Evolutionary conservation across 441 rosid species (phyloP).

Genomic region (Syzygium syzygioides): DNA sequence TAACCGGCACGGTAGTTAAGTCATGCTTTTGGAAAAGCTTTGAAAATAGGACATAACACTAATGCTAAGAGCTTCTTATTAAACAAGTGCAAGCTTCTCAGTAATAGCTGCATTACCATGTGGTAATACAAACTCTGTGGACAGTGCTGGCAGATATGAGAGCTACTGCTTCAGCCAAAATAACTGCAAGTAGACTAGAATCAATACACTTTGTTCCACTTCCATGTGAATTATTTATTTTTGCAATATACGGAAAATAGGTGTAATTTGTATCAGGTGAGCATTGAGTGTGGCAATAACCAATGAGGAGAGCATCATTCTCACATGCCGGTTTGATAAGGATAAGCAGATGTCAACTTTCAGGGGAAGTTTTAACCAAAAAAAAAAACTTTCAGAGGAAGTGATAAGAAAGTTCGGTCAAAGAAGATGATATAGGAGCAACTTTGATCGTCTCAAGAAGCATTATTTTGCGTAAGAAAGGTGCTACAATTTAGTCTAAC

Average conservation of each 20-base stretch:
- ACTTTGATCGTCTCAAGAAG: not conserved
- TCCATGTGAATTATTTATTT: not conserved
- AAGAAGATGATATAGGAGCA: not conserved
- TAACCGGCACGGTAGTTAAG: not conserved
- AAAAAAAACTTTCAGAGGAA: not conserved
- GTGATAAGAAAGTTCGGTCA: not conserved
- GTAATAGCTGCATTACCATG: conserved; percentile 47
- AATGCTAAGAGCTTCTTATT: not conserved
- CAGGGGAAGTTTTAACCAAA: not conserved
- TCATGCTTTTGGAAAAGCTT: not conserved
- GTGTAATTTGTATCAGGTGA: not conserved
- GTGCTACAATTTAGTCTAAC: not conserved
- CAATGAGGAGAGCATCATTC: not conserved
- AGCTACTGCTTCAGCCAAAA: conserved; percentile 65
- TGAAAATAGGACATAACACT: not conserved
- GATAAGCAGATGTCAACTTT: not conserved
- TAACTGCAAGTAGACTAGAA: conserved; percentile 35
- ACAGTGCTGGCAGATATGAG: conserved; percentile 77
- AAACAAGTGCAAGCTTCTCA: not conserved
- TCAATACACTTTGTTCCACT: not conserved
- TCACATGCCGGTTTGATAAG: not conserved
- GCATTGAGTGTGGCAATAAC: not conserved
- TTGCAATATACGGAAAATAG: not conserved
- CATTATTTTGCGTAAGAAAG: not conserved
- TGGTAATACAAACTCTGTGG: conserved; percentile 80